Base-by-base conservation (phyloP, 2,329 filamentous ascomycete genomes). In the Neopestalotiopsis sp. region DNA sequence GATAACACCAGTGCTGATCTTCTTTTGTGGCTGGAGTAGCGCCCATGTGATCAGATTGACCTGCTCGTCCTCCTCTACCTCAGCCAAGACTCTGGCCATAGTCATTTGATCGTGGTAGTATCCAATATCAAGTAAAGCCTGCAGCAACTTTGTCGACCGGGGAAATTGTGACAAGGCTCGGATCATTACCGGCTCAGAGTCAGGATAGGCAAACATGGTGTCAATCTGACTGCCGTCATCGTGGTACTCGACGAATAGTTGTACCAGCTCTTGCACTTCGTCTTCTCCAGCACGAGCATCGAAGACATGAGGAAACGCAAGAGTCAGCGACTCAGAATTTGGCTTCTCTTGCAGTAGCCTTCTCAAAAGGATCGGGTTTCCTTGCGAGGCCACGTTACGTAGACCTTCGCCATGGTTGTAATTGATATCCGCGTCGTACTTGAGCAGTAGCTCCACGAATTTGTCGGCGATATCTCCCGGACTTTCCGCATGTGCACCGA, bases 11-110 rank as follows among this genome's bases (percentile, higher is more conserved):
- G 86, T 88, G 76, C 88, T 90, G 65, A 91, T 83, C 70, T 85
- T 85, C 76, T 91, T 91, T 71, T 90, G 88, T 0, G 88, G 87
- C 71, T 91, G 89, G 6, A 88, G 79, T 65, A 92, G 81, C 0
- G 88, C 85, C 90, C 90, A 92, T 65, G 86, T 80, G 7, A 92
- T 79, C 2, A 90, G 80, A 1, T 87, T 87, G 59, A 90, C 83
- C 10, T 82, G 79, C 75, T 92, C 90, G 3, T 83, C 79, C 45
- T 87, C 85, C 1, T 85, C 82, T 0, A 84, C 70, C 12, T 84
- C 81, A 0, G 84, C 79, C 67, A 86, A 79, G 2, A 88, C 80
- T 2, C 77, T 80, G 66, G 77, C 82, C 0, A 73, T 81, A 2
- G 82, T 82, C 69, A 81, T 81, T 72, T 90, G 87, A 68, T 91